These are phyloP conservation scores for Beauveria rudraprayagi DNA, from an alignment of 2,329 filamentous ascomycete genomes.

Conservation along the genomic window DNA sequence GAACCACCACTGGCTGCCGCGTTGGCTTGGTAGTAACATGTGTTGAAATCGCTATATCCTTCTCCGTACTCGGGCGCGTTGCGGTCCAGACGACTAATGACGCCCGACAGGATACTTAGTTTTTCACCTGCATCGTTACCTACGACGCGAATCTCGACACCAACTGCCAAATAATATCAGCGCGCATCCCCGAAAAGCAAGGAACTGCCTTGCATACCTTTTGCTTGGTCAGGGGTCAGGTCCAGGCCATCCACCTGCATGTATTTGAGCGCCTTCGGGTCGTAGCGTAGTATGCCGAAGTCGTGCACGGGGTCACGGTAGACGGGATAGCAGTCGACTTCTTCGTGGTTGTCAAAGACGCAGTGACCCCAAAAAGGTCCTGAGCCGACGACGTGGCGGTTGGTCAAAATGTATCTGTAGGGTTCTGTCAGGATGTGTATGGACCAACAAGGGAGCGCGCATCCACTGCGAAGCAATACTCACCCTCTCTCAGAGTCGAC, in stretches of 20 bases:
- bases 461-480: constrained; percentile 23
- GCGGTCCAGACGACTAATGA: constrained; percentile 90
- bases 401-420: constrained; percentile 67
- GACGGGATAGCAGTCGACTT: constrained; percentile 91
- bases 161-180: constrained; percentile 45
- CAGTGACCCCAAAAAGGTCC: constrained; percentile 98
- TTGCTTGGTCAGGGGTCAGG: constrained; percentile 77
- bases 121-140: constrained; percentile 99
- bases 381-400: constrained; percentile 87
- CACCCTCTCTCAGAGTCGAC: constrained; percentile 87
- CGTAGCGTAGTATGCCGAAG: constrained; percentile 93
- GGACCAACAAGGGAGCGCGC: neutral
- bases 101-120: constrained; percentile 92
- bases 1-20: constrained; percentile 94
- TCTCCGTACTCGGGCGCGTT: constrained; percentile 98
- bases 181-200: neutral
- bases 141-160: constrained; percentile 90
- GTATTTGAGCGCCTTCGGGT: constrained; percentile 93
- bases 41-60: constrained; percentile 96
- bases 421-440: neutral
- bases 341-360: constrained; percentile 97
- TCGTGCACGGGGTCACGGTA: constrained; percentile 98
- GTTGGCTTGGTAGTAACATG: constrained; percentile 94
- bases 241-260: constrained; percentile 79
- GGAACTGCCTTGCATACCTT: constrained; percentile 34